These are phyloP conservation scores for Cryptococcus sp. DNA, from an alignment of 1,284 basidiomycete species.

Conservation along the genomic window DNA sequence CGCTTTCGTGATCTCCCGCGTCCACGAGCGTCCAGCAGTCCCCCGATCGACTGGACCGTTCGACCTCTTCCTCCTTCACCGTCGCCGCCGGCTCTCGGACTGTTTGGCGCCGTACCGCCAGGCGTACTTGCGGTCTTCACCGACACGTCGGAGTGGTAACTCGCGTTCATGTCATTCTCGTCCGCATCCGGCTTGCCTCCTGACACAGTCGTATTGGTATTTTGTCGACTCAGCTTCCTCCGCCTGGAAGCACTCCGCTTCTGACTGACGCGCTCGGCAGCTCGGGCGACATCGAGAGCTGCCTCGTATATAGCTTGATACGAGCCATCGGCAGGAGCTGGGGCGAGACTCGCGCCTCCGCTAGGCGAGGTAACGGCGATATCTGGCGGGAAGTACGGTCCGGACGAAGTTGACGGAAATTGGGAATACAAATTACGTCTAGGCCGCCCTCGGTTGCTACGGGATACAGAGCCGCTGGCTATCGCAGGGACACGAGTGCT, in stretches of 20 bases:
- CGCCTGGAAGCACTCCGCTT: slow-evolving; percentile 17
- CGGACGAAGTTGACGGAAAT: not conserved
- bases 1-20: slow-evolving; percentile 3
- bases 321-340: slow-evolving; percentile 18
- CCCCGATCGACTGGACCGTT: slow-evolving; percentile 15
- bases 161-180: slow-evolving; percentile 26
- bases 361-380: slow-evolving; percentile 17
- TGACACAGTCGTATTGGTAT: slow-evolving; percentile 2
- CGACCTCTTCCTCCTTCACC: not conserved
- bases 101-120: not conserved
- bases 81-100: slow-evolving; percentile 3
- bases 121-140: slow-evolving; percentile 13
- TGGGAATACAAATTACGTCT: not conserved
- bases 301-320: slow-evolving; percentile 49
- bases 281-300: slow-evolving; percentile 51
- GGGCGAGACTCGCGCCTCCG: no score
- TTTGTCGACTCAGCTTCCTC: slow-evolving; percentile 18
- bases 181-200: slow-evolving; percentile 11
- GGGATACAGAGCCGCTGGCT: not conserved
- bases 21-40: slow-evolving; percentile 4
- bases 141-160: slow-evolving; percentile 43
- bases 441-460: not conserved
- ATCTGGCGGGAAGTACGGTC: slow-evolving; percentile 15
- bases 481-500: not conserved
- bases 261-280: slow-evolving; percentile 46